Base-by-base conservation (phyloP, 495 filamentous ascomycete species). In the Copromyces sp. region DNA sequence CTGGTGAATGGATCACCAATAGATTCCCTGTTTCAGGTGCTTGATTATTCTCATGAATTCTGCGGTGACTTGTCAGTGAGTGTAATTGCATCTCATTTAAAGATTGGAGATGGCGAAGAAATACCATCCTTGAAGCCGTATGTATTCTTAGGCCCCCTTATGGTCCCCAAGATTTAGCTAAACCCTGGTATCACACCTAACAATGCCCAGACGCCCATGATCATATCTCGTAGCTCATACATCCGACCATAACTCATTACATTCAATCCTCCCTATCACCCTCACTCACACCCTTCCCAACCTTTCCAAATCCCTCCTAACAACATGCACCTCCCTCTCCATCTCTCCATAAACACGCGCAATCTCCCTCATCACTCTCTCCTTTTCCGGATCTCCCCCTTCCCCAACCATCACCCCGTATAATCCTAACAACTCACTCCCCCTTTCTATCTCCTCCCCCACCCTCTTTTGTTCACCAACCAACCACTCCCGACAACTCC, bases 281-380 rank as follows among this genome's bases (percentile, higher is more conserved):
- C 14, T 45, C 20, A 32, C 9, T 75, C 73, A 78, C 20, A 75
- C 77, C 72, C 75, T 77, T 35, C 77, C 79, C 76, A 91, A 77
- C 47, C 87, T 81, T 74, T 87, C 83, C 73, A 91, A 83, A 77
- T 91, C 90, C 71, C 79, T 84, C 73, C 82, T 81, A 2, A 88
- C 86, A n/a, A 86, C 84, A 70, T 86, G 83, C 8, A 90, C 74
- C 71, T 89, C 85, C 71, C 77, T 81, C 4, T 81, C 81, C 78
- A 91, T 84, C 53, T 84, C 82, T 1, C 84, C 80, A 81, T 88
- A 91, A n/a, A 86, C 85, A 73, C 86, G 83, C 4, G 81, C 81
- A 78, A 91, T 84, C 59, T 84, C 83, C 4, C 84, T 81, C 81
- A 88, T 91, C 16, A 86, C 85, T 73, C 85, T 84, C 32, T 75